A percentile compares a stretch with the other conserved stretches of the same genome.
Evolutionary conservation across 1,139 yeast genomes (phyloP).

Genomic region (Debaryomyces psychrophilus): DNA sequence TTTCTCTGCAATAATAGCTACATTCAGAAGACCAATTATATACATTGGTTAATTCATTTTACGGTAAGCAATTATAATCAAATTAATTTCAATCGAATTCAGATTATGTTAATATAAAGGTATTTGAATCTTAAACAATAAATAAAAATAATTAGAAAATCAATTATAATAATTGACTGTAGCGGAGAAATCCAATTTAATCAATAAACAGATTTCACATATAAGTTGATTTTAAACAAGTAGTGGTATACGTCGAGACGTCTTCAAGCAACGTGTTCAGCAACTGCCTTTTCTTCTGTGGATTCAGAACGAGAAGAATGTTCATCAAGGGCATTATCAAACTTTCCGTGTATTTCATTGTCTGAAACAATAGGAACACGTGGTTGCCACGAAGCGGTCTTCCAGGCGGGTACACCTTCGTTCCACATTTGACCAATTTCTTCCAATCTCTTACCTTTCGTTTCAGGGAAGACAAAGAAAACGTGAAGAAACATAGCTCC

Average conservation of each 20-base stretch:
- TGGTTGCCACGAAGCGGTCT: constrained; percentile 46
- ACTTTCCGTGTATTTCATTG: constrained; percentile 25
- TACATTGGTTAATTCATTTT: too few relatives aligned
- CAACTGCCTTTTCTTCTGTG: neutral
- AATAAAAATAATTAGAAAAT: neutral
- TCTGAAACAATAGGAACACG: constrained; percentile 45
- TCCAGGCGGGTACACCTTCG: constrained; percentile 64
- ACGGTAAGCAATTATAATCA: too few relatives aligned
- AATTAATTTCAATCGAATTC: too few relatives aligned
- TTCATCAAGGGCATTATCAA: neutral
- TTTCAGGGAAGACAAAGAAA: constrained; percentile 67
- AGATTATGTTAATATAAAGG: too few relatives aligned
- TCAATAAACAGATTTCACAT: neutral
- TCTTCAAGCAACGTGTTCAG: neutral
- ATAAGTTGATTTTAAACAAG: too few relatives aligned
- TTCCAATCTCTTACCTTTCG: constrained; percentile 65
- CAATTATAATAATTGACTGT: neutral
- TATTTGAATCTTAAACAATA: too few relatives aligned
- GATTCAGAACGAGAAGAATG: constrained; percentile 1
- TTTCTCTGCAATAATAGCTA: too few relatives aligned
- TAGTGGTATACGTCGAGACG: too few relatives aligned
- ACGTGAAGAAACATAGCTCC: constrained; percentile 59
- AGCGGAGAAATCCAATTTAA: neutral
- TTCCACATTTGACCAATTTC: constrained; percentile 65
- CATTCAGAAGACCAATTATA: too few relatives aligned